Base-by-base conservation (phyloP, 2,329 filamentous ascomycete genomes). In the Pestalotiopsis fici region DNA sequence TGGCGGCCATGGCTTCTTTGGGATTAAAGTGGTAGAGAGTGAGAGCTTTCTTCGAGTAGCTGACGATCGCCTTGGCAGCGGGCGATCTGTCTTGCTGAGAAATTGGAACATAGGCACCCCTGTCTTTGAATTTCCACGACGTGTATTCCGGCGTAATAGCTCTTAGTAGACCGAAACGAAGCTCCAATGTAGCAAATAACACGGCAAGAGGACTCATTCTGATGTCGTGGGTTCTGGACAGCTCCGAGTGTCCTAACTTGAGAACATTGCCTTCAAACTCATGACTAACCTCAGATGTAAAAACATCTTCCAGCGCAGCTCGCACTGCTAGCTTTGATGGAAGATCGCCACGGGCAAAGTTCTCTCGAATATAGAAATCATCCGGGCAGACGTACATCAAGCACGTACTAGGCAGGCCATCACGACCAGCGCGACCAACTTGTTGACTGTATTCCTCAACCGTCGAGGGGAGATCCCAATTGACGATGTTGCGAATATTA, bases 181-280 rank as follows among this genome's bases (percentile, higher is more conserved):
- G 79, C 72, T 91, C 89, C 1, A 91, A 78, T n/a, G 86, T 83
- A 0, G 88, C 87, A 64, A 89, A 88, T 18, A 90, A 82, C 63
- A 87, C 85, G 50, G 78, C 78, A 5, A 90, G 77, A 0, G 85
- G 81, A 2, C 77, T 85, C 1, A 77, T 68, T 23, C 84, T 82
- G 66, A 91, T 87, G 70, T 91, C 88, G 66, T 83, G 86, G 0
- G 84, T 80, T 27, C 77, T 81, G 2, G 79, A 78, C 57, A 89
- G 83, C 0, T 78, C 71, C 12, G 80, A 77, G 13, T 85, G 79
- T 39, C 79, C 85, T 3, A 82, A 75, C 66, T 84, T 84, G 69
- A 88, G 82, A 0, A 81, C 79, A 2, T 82, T 78, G 2, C 81
- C 83, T 3, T 80, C 71, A 2, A 76, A 74, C 1, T 81, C 72